phyloP scores from a whole-genome alignment of 2,329 filamentous ascomycete species.

The Immersiporthe knoxdaviesiana region DNA sequence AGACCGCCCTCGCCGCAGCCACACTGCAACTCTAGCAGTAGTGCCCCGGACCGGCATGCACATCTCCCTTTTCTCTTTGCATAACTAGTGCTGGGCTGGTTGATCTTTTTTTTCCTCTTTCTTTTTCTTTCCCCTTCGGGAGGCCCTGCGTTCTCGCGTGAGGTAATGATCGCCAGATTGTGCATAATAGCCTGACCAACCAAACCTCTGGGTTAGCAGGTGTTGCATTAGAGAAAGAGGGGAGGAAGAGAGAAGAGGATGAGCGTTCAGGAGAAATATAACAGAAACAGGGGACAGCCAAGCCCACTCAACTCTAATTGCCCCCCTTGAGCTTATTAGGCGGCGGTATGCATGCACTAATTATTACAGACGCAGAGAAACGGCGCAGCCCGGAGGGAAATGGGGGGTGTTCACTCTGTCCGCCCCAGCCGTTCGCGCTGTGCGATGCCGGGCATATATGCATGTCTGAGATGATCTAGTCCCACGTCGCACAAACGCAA shows the following conservation, averaged over 20 bases:
- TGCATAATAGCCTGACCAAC: not conserved
- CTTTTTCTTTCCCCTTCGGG: not conserved
- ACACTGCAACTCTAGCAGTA: not conserved
- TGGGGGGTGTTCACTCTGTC: not conserved
- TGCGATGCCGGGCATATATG: not conserved
- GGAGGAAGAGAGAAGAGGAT: not conserved
- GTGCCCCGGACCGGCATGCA: not conserved
- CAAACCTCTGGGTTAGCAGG: not conserved
- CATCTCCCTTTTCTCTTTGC: not conserved
- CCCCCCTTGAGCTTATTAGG: not conserved
- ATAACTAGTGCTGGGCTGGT: not conserved
- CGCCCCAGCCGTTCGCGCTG: not conserved
- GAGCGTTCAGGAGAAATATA: not conserved
- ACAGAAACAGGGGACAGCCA: not conserved
- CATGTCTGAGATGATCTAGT: constrained; percentile 11
- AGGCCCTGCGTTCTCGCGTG: not conserved
- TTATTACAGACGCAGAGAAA: not conserved
- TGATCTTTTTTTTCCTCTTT: not conserved
- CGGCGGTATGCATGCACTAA: not conserved
- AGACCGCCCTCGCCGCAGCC: not conserved
- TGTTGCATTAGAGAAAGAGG: not conserved
- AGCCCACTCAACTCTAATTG: not conserved
- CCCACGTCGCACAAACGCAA: not conserved
- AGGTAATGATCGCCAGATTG: not conserved
- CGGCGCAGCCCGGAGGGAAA: not conserved